phyloP scores from a whole-genome alignment of 306 rosid genomes.

The Dalbergia oliveri region DNA sequence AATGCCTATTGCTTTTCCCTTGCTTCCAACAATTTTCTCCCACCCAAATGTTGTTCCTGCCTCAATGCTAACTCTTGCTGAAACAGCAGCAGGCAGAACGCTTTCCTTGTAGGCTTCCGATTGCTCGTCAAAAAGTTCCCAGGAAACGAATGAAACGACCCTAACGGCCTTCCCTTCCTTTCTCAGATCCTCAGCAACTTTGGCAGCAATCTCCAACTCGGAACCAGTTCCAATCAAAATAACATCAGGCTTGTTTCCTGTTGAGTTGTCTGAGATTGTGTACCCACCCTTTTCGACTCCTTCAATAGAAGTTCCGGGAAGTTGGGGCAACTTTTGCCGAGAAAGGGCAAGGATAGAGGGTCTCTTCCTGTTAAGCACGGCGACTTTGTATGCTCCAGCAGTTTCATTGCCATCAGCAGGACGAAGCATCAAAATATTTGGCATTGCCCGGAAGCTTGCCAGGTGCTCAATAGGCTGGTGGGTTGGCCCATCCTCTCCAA shows the following conservation, averaged over 20 bases:
- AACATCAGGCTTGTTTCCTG: slow-evolving; percentile 94
- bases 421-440: slow-evolving; percentile 93
- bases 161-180: slow-evolving; percentile 94
- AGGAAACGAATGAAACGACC: slow-evolving; percentile 86
- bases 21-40: slow-evolving; percentile 81
- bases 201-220: slow-evolving; percentile 89
- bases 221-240: slow-evolving; percentile 96
- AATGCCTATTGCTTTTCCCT: slow-evolving; percentile 91
- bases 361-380: slow-evolving; percentile 77
- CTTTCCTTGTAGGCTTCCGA: slow-evolving; percentile 94
- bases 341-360: slow-evolving; percentile 98
- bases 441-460: slow-evolving; percentile 99
- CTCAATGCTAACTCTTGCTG: slow-evolving; percentile 99
- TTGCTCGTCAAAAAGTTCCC: slow-evolving; percentile 95
- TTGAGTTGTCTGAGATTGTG: slow-evolving; percentile 82
- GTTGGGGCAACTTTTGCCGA: slow-evolving; percentile 85
- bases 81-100: slow-evolving; percentile 82
- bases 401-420: slow-evolving; percentile 99
- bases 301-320: slow-evolving; percentile 83
- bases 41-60: slow-evolving; percentile 98
- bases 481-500: slow-evolving; percentile 99
- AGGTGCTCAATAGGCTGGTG: slow-evolving; percentile 97
- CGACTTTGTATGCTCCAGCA: slow-evolving; percentile 95
- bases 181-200: slow-evolving; percentile 91
- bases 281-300: slow-evolving; percentile 98